Percentiles rank a stretch among this genome's conserved stretches.
Evolutionary conservation across 148 eudicot species (phyloP).

Genomic region (Chenopodium berlandieri): DNA sequence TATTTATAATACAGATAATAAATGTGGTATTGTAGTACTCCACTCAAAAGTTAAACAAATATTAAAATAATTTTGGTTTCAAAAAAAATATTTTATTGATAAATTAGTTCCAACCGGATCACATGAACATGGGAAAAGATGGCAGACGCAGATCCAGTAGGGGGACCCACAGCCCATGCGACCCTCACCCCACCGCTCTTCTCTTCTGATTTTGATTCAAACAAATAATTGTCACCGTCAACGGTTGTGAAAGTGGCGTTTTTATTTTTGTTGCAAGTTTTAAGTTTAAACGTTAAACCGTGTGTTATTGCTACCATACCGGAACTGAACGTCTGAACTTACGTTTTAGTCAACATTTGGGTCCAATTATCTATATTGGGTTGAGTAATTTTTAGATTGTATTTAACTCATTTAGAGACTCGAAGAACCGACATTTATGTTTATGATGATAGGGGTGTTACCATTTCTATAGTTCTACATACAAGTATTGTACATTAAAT

Average conservation of each 20-base stretch:
- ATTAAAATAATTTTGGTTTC: too few relatives aligned
- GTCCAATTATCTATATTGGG: background rate
- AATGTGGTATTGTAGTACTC: background rate
- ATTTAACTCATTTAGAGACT: too few relatives aligned
- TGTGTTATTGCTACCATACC: background rate
- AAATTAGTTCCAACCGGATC: background rate
- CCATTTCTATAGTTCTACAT: too few relatives aligned
- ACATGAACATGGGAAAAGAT: conserved; percentile 17
- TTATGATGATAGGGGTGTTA: too few relatives aligned
- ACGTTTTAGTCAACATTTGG: background rate
- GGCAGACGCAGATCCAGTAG: conserved; percentile 12
- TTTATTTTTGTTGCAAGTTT: too few relatives aligned
- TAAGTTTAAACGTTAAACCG: background rate
- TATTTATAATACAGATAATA: too few relatives aligned
- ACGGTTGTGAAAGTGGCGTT: background rate
- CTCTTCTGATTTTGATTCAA: background rate
- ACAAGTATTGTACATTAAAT: too few relatives aligned
- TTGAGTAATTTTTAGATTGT: background rate
- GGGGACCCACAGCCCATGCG: conserved; percentile 18
- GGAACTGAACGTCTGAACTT: background rate
- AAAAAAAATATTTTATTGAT: background rate
- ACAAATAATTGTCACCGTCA: background rate
- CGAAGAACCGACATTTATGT: too few relatives aligned
- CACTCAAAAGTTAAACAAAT: background rate
- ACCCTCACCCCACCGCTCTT: conserved; percentile 5